Conservation (phyloP, 2,329 filamentous ascomycete species). For the Elsinoe australis region DNA sequence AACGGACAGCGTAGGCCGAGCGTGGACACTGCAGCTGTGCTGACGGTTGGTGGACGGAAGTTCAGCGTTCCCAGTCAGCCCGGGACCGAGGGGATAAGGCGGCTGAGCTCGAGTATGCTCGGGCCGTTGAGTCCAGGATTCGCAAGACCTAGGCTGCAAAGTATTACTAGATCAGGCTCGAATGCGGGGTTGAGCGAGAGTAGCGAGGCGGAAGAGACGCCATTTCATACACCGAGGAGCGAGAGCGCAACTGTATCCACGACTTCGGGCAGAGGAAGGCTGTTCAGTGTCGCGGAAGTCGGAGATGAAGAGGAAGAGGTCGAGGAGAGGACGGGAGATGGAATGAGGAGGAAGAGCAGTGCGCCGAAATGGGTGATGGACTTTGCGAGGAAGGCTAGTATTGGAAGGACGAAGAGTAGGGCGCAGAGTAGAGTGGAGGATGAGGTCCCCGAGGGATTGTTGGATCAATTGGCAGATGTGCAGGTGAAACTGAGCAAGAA, state of each 20-base stretch:
- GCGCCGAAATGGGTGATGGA: slow-evolving; percentile 11
- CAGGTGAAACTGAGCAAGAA: slow-evolving; percentile 7
- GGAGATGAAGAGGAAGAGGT: slow-evolving; percentile 4
- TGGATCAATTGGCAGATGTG: not conserved
- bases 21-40: not conserved
- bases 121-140: slow-evolving; percentile 11
- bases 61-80: slow-evolving; percentile 3
- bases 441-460: slow-evolving; percentile 1
- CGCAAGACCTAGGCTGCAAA: not conserved
- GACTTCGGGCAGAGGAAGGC: not conserved
- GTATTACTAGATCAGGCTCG: not conserved
- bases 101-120: slow-evolving; percentile 8
- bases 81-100: not conserved
- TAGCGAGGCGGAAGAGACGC: not conserved
- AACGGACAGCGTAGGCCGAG: not conserved
- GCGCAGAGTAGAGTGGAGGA: not conserved
- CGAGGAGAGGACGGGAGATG: not conserved
- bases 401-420: not conserved
- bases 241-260: not conserved
- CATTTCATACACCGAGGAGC: slow-evolving; percentile 9
- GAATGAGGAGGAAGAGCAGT: not conserved
- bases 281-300: slow-evolving; percentile 6
- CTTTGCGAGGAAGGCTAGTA: slow-evolving; percentile 2
- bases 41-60: not conserved
- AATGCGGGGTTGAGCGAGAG: not conserved